Evolutionary conservation across 345 rosid genomes (phyloP).

Genomic region (Limnanthes douglasii): DNA sequence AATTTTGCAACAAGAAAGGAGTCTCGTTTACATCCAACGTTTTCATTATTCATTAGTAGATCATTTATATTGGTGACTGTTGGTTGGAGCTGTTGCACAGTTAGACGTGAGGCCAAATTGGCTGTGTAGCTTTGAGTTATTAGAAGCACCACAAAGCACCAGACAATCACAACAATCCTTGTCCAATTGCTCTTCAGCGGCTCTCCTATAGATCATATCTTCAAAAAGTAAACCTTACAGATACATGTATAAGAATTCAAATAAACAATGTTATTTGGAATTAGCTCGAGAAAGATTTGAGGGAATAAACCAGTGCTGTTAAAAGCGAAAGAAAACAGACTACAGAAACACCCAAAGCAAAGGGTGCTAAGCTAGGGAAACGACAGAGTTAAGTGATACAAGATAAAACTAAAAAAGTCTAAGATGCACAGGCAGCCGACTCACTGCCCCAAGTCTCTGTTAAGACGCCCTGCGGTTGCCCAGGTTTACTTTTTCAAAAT

Average conservation of each 20-base stretch:
- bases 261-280: not conserved
- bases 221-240: not conserved
- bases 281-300: not conserved
- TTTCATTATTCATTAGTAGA: conserved; percentile 16
- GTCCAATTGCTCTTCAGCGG: conserved; percentile 34
- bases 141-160: conserved; percentile 50
- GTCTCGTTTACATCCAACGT: conserved; percentile 20
- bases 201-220: conserved; percentile 27
- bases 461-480: too few species aligned
- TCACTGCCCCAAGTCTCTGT: too few species aligned
- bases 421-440: too few species aligned
- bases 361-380: too few species aligned
- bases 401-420: too few species aligned
- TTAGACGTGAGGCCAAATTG: conserved; percentile 38
- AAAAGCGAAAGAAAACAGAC: not conserved
- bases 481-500: too few species aligned
- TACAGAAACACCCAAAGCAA: too few species aligned
- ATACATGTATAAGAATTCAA: too few species aligned
- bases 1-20: conserved; percentile 21
- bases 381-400: too few species aligned
- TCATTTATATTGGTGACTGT: conserved; percentile 15
- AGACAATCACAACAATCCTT: conserved; percentile 33
- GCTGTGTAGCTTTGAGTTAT: conserved; percentile 65
- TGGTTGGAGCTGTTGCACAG: conserved; percentile 40
- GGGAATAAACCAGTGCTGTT: not conserved